These are phyloP conservation scores for Neopestalotiopsis clavispora DNA, from an alignment of 2,329 filamentous ascomycete genomes.

Conservation along the genomic window DNA sequence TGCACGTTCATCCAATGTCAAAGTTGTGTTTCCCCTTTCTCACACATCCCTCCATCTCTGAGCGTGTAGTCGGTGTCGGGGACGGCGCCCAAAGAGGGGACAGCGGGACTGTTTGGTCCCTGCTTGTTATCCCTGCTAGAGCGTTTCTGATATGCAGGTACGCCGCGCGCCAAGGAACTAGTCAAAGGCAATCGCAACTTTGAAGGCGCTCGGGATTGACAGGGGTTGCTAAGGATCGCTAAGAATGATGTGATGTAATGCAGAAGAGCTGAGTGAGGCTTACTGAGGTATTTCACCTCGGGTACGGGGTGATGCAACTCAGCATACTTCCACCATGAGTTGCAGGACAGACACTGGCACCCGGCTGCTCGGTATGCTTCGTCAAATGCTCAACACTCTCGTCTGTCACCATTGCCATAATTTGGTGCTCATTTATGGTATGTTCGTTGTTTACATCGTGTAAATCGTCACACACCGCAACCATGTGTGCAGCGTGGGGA, in stretches of 20 bases:
- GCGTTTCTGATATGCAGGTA: constrained; percentile 16
- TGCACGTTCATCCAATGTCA: neutral
- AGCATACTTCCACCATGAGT: neutral
- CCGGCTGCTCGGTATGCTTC: neutral
- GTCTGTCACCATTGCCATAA: neutral
- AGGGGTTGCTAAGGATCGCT: neutral
- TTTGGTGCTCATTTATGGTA: neutral
- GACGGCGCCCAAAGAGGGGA: constrained; percentile 1
- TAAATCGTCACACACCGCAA: neutral
- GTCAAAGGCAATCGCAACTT: constrained; percentile 4
- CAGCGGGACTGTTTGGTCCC: constrained; percentile 1
- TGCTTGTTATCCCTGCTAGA: constrained; percentile 12
- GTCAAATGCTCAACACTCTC: neutral
- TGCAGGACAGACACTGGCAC: neutral
- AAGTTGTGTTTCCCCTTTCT: neutral
- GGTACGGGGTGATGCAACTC: neutral
- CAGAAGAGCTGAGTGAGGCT: neutral
- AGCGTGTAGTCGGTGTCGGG: neutral
- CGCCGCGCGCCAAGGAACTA: constrained; percentile 1
- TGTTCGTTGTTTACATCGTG: neutral
- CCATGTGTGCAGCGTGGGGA: neutral
- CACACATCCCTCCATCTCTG: neutral
- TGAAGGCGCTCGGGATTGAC: neutral
- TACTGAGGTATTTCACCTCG: neutral
- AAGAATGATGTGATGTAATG: constrained; percentile 4